Conservation (phyloP, 139 green algal genomes). For the Limnomonas spitsbergensis region DNA sequence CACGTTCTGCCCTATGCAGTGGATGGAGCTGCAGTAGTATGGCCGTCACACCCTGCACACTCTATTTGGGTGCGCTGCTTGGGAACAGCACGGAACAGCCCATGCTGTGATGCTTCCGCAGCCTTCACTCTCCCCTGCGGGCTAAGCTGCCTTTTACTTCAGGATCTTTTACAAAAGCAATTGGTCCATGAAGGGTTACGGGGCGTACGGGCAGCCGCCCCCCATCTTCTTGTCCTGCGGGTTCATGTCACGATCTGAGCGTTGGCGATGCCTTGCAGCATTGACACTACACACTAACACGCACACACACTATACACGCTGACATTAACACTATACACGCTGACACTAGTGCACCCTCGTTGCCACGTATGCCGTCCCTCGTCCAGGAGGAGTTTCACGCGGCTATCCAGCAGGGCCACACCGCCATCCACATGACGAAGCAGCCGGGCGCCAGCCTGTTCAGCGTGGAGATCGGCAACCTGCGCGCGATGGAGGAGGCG, state of each 20-base stretch:
- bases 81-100: too few species aligned
- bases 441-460: conserved; percentile 17
- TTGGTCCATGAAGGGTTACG: not conserved
- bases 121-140: too few species aligned
- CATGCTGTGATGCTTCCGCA: too few species aligned
- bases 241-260: too few species aligned
- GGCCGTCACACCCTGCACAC: too few species aligned
- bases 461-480: conserved; percentile 36
- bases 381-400: conserved; percentile 15
- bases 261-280: not conserved
- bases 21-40: too few species aligned
- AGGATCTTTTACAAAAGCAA: too few species aligned
- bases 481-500: conserved; percentile 26
- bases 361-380: not conserved
- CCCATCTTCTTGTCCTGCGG: not conserved
- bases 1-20: too few species aligned
- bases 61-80: too few species aligned
- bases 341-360: too few species aligned
- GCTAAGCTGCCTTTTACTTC: too few species aligned
- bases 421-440: conserved; percentile 28
- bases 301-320: not conserved
- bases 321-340: not conserved
- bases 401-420: conserved; percentile 33
- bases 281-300: not conserved
- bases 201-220: not conserved